Base-by-base conservation (phyloP, 805 yeast genomes). In the Dipodascus albidus region DNA sequence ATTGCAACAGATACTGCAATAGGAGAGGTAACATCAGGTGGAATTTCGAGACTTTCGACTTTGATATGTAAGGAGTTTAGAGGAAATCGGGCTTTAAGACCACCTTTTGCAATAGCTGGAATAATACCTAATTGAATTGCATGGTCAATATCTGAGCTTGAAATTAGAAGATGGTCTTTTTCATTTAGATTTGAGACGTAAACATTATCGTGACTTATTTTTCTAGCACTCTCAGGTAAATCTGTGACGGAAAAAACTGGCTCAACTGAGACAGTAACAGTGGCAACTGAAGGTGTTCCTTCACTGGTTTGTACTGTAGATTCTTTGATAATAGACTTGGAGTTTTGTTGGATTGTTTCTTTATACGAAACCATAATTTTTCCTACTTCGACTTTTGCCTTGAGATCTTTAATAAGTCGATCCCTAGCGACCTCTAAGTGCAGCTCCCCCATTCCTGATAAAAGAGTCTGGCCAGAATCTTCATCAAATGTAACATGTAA, bases 391-490 rank as follows among this genome's bases (percentile, higher is more conserved):
- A 87, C 85, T 53, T 83, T 81, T 2, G 95, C 96, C 65, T 84
- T 83, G 76, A 89, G 74, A 54, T 88, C 96, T 47, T 78, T 78
- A n/a, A 87, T 69, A 47, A 89, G 74, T 53, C 97, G 74, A 61
- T 87, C 93, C 50, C 75, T 76, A 1, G 93, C 85, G 59, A 93
- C 89, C 60, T 93, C 98, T 50, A 93, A 74, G 69, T 93, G 99
- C 50, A 93, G 74, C 64, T 93, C 98, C 44, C 99, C 99, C 98
- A 91, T 91, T 31, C 99, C 99, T 19, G 96, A 82, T 27, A 93
- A 68, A 23, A 90, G 77, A 1, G 90, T 82, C 69, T 93, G 97
- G 3, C 93, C 96, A 53, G 87, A 74, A 60, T 91, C 98, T 55
- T 87, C 90, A 65, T 93, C 75, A 50, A 74, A 76, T 2, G 79